Base-by-base conservation (phyloP, 23 red algal species). In the Cyanidioschyzon merolae region DNA sequence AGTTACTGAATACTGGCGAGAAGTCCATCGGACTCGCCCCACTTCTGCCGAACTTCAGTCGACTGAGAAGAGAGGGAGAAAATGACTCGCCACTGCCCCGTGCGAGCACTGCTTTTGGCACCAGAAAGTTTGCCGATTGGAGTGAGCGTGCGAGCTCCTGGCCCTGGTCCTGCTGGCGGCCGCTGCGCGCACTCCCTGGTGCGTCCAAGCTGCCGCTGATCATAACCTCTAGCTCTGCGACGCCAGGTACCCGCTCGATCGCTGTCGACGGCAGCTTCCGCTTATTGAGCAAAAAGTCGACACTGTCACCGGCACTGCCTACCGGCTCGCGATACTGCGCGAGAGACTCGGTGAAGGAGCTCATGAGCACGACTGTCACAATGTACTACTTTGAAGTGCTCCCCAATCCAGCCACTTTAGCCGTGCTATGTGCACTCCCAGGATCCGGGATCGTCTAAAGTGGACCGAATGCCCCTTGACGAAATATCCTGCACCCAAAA, bases 261-360 rank as follows among this genome's bases (percentile, higher is more conserved):
- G 86, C 83, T 16, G 90, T 82, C 51, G 83, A 71, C 17, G 90
- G 90, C 57, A 85, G 54, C 58, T 83, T 84, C 38, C 90, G 83
- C 63, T 84, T 82, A 82, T 87, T 88, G 58, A 94, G 75, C 26
- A 85, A 71, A 81, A 84, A 94, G 75, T 87, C 90, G 67, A 76
- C 68, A 41, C 54, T 25, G 2, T 71, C 63, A 7, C n/a, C 63
- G 29, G 63, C 63, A 7, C n/a, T 25, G 2, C n/a, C n/a, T 27
- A 35, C 63, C 32, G 12, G n/a, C 7, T 71, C 63, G 29, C 12
- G 30, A 3, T 27, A 27, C 63, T 71, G 63, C 29, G 32, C 32
- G 29, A 71, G 63, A 3, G 63, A 71, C 63, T 71, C 63, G 63
- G 63, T 71, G 29, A 71, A 71, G 16, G 63, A 71, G 63, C n/a